A percentile compares a stretch with the other conserved stretches of the same genome.
Evolutionary conservation across 2,329 filamentous ascomycete genomes (phyloP).

Genomic region (Cladosporium austrohemisphaericum): DNA sequence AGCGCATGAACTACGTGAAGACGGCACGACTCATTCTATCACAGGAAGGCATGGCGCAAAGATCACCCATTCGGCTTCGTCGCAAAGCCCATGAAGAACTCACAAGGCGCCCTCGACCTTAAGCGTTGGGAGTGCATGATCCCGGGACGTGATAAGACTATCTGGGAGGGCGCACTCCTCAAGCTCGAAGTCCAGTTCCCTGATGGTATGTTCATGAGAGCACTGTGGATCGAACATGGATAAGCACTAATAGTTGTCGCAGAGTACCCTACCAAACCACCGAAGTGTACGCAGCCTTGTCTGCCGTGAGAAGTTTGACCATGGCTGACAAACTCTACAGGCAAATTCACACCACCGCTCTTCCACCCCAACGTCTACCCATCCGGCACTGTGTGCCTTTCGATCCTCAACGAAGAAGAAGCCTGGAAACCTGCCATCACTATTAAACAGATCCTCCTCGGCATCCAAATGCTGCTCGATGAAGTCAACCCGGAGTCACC

Average conservation of each 20-base stretch:
- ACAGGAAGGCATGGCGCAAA: slow-evolving; percentile 90
- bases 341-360: slow-evolving; percentile 92
- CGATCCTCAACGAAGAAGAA: slow-evolving; percentile 96
- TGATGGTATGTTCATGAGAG: slow-evolving; percentile 63
- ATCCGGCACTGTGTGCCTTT: slow-evolving; percentile 93
- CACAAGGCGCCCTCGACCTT: slow-evolving; percentile 79
- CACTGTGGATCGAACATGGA: background rate
- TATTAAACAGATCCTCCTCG: slow-evolving; percentile 93
- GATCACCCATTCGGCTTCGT: slow-evolving; percentile 98
- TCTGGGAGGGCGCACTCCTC: slow-evolving; percentile 97
- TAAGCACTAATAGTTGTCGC: slow-evolving; percentile 16
- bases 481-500: slow-evolving; percentile 97
- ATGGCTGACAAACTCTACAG: slow-evolving; percentile 45
- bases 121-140: slow-evolving; percentile 97
- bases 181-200: slow-evolving; percentile 92
- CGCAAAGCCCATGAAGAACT: slow-evolving; percentile 77
- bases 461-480: slow-evolving; percentile 91
- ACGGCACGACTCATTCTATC: slow-evolving; percentile 17
- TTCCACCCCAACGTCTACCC: slow-evolving; percentile 99
- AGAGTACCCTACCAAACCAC: slow-evolving; percentile 99
- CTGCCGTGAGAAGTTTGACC: slow-evolving; percentile 7
- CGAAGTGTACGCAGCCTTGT: slow-evolving; percentile 73
- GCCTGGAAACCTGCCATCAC: slow-evolving; percentile 98
- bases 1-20: background rate
- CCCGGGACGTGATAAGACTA: slow-evolving; percentile 91